Evolutionary conservation across 257 asterid genomes (phyloP).

Genomic region (Ligustrum vulgare): DNA sequence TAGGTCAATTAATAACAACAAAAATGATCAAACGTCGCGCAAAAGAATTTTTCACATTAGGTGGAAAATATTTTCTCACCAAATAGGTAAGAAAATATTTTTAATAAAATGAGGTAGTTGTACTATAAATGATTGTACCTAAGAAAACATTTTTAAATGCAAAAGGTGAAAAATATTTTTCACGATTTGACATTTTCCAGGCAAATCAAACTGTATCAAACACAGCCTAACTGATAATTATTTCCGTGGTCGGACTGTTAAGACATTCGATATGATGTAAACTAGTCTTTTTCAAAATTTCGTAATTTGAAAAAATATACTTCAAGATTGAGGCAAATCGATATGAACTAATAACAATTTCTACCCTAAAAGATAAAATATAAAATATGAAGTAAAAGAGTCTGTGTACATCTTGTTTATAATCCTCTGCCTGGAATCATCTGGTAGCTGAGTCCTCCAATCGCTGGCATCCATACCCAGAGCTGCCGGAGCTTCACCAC

Average conservation of each 20-base stretch:
- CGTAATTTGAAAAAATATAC: background rate
- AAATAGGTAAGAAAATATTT: too few relatives aligned
- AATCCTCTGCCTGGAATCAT: conserved; percentile 19
- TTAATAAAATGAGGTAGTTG: too few relatives aligned
- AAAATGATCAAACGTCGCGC: too few relatives aligned
- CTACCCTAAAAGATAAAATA: background rate
- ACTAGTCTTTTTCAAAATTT: background rate
- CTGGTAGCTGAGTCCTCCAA: conserved; percentile 73
- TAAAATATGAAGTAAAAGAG: background rate
- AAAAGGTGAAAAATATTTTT: too few relatives aligned
- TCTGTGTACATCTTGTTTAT: conserved; percentile 61
- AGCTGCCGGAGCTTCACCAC: conserved; percentile 42
- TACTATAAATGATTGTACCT: too few relatives aligned
- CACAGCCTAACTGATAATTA: background rate
- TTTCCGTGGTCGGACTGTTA: background rate
- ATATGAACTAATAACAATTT: background rate
- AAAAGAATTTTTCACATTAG: too few relatives aligned
- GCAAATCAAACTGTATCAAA: too few relatives aligned
- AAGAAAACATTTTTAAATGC: too few relatives aligned
- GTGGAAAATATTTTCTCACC: too few relatives aligned
- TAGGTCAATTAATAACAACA: too few relatives aligned
- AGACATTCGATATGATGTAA: too few relatives aligned
- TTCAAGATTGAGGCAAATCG: background rate
- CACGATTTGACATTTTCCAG: too few relatives aligned
- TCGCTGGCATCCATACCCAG: conserved; percentile 58